Conservation (phyloP, 2,329 filamentous ascomycete species). For the Paecilomyces formosus region DNA sequence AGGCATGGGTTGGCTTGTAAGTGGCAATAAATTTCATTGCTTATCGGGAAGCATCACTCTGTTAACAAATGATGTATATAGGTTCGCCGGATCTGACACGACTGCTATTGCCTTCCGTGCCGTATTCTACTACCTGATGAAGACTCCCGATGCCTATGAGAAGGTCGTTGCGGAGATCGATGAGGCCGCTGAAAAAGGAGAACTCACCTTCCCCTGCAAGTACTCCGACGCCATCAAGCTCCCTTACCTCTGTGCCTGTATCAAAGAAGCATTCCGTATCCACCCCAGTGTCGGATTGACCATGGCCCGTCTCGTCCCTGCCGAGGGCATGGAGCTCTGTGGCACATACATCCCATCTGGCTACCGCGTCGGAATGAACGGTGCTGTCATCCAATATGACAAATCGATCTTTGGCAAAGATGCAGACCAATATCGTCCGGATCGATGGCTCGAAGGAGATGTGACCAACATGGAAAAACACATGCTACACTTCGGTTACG, state of each 20-base stretch:
- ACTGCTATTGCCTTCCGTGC: slow-evolving; percentile 9
- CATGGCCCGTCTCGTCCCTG: slow-evolving; percentile 28
- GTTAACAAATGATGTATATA: slow-evolving; percentile 30
- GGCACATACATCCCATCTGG: slow-evolving; percentile 40
- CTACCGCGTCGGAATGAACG: slow-evolving; percentile 38
- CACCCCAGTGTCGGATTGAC: slow-evolving; percentile 32
- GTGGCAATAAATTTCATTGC: slow-evolving; percentile 4
- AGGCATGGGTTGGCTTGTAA: slow-evolving; percentile 22
- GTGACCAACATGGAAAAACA: not conserved
- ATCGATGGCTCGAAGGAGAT: slow-evolving; percentile 37
- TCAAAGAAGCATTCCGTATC: slow-evolving; percentile 17
- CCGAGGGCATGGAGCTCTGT: slow-evolving; percentile 31
- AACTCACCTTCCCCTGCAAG: slow-evolving; percentile 5
- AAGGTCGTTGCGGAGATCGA: slow-evolving; percentile 25
- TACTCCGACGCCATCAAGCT: slow-evolving; percentile 13
- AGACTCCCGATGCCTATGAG: slow-evolving; percentile 13
- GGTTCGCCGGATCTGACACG: slow-evolving; percentile 20
- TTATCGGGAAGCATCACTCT: not conserved
- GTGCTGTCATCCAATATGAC: slow-evolving; percentile 34
- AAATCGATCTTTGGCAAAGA: slow-evolving; percentile 18
- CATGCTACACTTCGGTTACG: not conserved
- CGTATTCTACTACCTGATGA: slow-evolving; percentile 9
- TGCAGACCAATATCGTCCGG: slow-evolving; percentile 40
- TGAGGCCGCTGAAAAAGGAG: not conserved
- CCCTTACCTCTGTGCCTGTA: slow-evolving; percentile 17